A percentile compares a stretch with the other conserved stretches of the same genome.
These are phyloP conservation scores for Acacia crassicarpa DNA, from an alignment of 306 rosid species.

Conservation along the genomic window DNA sequence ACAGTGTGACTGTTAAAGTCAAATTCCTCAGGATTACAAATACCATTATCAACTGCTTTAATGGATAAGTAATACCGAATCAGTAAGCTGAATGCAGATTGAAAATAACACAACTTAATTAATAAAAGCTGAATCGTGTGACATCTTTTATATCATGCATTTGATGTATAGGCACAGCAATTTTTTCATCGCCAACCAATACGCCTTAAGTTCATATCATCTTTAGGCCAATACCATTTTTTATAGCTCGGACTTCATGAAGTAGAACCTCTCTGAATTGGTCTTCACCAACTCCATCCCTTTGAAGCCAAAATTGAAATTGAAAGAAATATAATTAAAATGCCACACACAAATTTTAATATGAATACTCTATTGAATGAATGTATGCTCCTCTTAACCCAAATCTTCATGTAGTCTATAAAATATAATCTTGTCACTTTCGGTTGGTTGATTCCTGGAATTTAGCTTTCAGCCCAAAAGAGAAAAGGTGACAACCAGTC, in stretches of 20 bases:
- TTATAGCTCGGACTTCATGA: conserved; percentile 75
- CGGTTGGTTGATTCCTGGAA: too few species aligned
- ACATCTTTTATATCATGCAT: conserved; percentile 43
- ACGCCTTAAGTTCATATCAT: not conserved
- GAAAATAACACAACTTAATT: too few species aligned
- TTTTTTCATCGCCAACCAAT: not conserved
- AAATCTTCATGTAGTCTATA: too few species aligned
- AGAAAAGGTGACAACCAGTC: too few species aligned
- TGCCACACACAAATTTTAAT: not conserved
- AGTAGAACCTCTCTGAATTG: conserved; percentile 79
- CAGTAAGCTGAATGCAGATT: not conserved
- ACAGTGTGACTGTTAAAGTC: conserved; percentile 37
- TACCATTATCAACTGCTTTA: too few species aligned
- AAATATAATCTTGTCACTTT: too few species aligned
- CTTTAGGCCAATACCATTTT: conserved; percentile 47
- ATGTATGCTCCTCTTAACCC: not conserved
- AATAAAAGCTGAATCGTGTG: conserved; percentile 39
- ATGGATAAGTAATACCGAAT: too few species aligned
- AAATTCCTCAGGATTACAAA: conserved; percentile 52
- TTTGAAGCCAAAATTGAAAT: conserved; percentile 25
- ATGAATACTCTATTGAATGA: not conserved
- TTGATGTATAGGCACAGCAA: not conserved
- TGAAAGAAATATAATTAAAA: not conserved
- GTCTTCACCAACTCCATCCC: conserved; percentile 88
- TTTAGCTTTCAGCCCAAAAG: too few species aligned